A percentile compares a stretch with the other conserved stretches of the same genome.
phyloP scores from a whole-genome alignment of 2,329 filamentous ascomycete species.

The Colletotrichum zoysiae region DNA sequence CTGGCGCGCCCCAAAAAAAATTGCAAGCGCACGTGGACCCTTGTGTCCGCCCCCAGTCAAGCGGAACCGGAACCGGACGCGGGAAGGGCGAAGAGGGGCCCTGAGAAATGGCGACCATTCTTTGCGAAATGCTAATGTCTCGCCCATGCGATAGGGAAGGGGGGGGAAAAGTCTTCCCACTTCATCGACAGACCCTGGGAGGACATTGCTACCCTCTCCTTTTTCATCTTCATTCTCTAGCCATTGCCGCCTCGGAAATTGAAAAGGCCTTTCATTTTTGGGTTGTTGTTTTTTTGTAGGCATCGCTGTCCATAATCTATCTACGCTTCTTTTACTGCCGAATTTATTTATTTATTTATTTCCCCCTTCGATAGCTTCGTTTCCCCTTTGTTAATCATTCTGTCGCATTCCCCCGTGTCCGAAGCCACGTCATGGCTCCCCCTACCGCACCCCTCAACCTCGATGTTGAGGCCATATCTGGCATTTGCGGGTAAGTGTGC shows the following conservation, averaged over 20 bases:
- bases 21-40: slow-evolving; percentile 38
- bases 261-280: not conserved
- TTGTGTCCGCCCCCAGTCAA: not conserved
- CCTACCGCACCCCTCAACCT: slow-evolving; percentile 73
- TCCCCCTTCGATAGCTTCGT: not conserved
- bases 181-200: slow-evolving; percentile 21
- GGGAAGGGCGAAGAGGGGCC: slow-evolving; percentile 2
- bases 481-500: slow-evolving; percentile 82
- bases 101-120: slow-evolving; percentile 20
- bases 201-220: slow-evolving; percentile 19
- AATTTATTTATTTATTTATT: not conserved
- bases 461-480: slow-evolving; percentile 90
- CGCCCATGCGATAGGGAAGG: not conserved
- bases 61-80: slow-evolving; percentile 8
- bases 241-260: slow-evolving; percentile 8
- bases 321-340: not conserved
- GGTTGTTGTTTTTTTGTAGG: not conserved
- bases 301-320: slow-evolving; percentile 4
- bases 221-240: slow-evolving; percentile 15
- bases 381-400: slow-evolving; percentile 19
- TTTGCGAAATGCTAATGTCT: slow-evolving; percentile 28
- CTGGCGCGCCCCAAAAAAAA: slow-evolving; percentile 17
- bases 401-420: slow-evolving; percentile 22
- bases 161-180: slow-evolving; percentile 38
- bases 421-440: slow-evolving; percentile 62